phyloP scores from a whole-genome alignment of 257 asterid species.

The Solanum lycopersicoides region DNA sequence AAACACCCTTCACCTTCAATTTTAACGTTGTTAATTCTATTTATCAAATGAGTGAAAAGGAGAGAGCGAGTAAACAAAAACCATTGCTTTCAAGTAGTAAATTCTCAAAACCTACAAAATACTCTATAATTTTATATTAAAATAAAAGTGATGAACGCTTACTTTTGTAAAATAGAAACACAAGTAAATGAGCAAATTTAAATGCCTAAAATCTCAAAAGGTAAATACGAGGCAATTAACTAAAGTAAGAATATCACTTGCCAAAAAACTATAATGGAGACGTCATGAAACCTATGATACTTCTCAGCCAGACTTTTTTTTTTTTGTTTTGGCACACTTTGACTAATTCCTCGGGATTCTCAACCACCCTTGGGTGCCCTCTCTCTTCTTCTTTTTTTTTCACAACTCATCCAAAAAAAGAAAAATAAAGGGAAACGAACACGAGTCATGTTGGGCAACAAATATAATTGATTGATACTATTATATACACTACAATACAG shows the following conservation, averaged over 20 bases:
- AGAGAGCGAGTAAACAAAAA: not conserved
- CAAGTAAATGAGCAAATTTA: not conserved
- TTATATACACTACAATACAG: conserved; percentile 18
- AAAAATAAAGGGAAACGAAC: not conserved
- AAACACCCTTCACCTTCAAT: not conserved
- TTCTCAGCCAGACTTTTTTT: not conserved
- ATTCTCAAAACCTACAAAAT: no score
- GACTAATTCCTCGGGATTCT: not conserved
- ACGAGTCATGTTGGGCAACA: not conserved
- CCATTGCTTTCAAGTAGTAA: no score
- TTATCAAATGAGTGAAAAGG: not conserved
- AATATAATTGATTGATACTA: conserved; percentile 7
- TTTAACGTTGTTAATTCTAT: not conserved
- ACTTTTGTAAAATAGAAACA: not conserved
- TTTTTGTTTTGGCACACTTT: not conserved
- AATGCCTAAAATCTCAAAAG: not conserved
- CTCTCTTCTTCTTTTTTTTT: not conserved
- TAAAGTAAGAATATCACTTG: not conserved
- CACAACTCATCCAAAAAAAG: not conserved
- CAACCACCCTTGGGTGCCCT: not conserved
- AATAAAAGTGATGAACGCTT: not conserved
- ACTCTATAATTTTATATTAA: no score
- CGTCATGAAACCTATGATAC: not conserved
- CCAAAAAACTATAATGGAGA: not conserved
- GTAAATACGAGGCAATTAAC: not conserved